Conservation (phyloP, 495 filamentous ascomycete species). For the Usnea hakonensis region DNA sequence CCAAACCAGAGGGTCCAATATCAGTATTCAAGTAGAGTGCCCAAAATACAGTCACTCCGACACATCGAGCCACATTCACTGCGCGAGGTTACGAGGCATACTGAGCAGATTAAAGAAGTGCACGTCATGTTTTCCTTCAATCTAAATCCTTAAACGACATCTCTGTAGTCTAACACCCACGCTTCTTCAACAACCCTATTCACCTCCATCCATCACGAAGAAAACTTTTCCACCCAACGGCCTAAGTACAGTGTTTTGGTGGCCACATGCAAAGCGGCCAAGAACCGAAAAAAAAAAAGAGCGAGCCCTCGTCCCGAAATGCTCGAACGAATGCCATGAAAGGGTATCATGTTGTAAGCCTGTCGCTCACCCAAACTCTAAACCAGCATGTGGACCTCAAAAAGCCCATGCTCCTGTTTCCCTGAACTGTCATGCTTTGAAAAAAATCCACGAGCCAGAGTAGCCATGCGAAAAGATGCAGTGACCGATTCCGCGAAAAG, state of each 20-base stretch:
- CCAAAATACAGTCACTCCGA: too few relatives aligned
- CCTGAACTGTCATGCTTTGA: constrained; percentile 2
- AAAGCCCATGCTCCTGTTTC: constrained; percentile 6
- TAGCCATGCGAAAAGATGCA: constrained; percentile 10
- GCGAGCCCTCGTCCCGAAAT: constrained; percentile 6
- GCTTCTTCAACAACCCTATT: background rate
- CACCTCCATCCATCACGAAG: background rate
- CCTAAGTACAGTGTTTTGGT: constrained; percentile 10
- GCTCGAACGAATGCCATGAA: constrained; percentile 15
- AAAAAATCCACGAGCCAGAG: background rate
- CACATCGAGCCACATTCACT: too few relatives aligned
- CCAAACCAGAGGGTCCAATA: too few relatives aligned
- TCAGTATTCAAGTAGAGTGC: too few relatives aligned
- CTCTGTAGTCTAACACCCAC: background rate
- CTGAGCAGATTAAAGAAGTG: background rate
- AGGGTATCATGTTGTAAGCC: constrained; percentile 20
- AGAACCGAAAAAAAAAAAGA: constrained; percentile 1
- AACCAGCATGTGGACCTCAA: constrained; percentile 1
- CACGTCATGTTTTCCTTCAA: background rate
- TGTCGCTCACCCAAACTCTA: constrained; percentile 8
- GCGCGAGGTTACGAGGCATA: too few relatives aligned
- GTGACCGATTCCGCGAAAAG: background rate
- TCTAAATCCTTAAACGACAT: constrained; percentile 6
- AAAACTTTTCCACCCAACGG: constrained; percentile 7
- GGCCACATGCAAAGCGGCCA: constrained; percentile 10